Base-by-base conservation (phyloP, 2,329 filamentous ascomycete species). In the Ascochyta koolunga region DNA sequence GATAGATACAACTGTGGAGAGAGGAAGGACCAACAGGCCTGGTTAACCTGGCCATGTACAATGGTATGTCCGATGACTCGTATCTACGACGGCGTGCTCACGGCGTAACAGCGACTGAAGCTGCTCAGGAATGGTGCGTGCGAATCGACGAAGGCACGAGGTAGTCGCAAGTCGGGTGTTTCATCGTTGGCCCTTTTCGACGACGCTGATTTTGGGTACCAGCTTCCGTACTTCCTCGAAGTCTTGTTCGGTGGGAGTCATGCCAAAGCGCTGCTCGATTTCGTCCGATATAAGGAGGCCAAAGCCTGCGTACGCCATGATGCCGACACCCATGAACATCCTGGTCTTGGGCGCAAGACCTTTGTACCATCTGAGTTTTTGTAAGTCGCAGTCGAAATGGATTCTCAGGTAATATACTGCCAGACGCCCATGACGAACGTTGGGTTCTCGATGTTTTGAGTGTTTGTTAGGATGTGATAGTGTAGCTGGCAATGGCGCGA, bases 201-300 rank as follows among this genome's bases (percentile, higher is more conserved):
- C 60, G 16, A 60, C 54, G 0, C 61, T 82, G 53, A 93, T 82
- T 62, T 79, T 85, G 7, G 89, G 89, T 27, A 86, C 77, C 40
- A 83, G 75, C 43, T 80, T 80, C 42, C 85, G 80, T 58, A 96
- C 73, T 11, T 83, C 83, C 54, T 86, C 84, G 71, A 86, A 87
- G 69, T 96, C 91, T 67, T 89, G 80, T 58, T 90, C 86, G 0
- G 86, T 88, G 1, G 92, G 85, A 33, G 83, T 86, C 73, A 91
- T 83, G 6, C 89, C 89, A 56, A 93, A 82, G 36, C 82, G 86
- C 69, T 89, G 83, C 76, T 93, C 92, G 15, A 88, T 86, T 52
- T 81, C 81, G 69, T 93, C 89, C 5, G 89, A 86, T 16, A 90
- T 69, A 69, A 88, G 87, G n/a, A 95, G 81, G 15, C 91, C 93